Evolutionary conservation across 345 rosid genomes (phyloP).

Genomic region (Syzygium oleosum): DNA sequence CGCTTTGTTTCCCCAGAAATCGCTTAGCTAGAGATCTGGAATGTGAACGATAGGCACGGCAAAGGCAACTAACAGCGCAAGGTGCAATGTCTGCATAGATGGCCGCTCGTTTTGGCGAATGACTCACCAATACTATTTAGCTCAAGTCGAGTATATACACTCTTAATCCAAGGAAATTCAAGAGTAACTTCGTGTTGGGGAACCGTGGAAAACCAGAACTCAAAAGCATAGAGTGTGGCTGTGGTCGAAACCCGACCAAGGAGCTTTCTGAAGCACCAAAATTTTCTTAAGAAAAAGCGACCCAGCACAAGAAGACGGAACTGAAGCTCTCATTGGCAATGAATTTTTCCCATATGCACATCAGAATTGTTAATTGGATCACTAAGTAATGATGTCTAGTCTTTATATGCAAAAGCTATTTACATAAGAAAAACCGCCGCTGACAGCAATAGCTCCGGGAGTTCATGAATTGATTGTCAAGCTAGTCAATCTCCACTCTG

Average conservation of each 20-base stretch:
- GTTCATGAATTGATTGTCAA: not conserved
- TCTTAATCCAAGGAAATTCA: not conserved
- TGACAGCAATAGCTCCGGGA: not conserved
- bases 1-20: not conserved
- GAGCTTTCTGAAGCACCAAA: not conserved
- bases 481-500: not conserved
- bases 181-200: not conserved
- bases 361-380: no score
- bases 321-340: not conserved
- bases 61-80: not conserved
- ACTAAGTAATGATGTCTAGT: no score
- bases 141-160: not conserved
- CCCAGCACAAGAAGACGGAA: not conserved
- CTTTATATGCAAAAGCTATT: no score
- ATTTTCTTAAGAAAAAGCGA: not conserved
- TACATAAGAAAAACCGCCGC: not conserved
- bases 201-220: not conserved
- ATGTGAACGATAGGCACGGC: not conserved
- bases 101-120: not conserved
- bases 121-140: not conserved
- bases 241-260: not conserved
- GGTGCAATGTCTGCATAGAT: not conserved
- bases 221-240: not conserved
- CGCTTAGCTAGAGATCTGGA: not conserved
- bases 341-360: no score